Percentiles rank a stretch among this genome's conserved stretches.
These are phyloP conservation scores for Myxozyma mucilagina DNA, from an alignment of 805 yeast genomes.

Conservation along the genomic window DNA sequence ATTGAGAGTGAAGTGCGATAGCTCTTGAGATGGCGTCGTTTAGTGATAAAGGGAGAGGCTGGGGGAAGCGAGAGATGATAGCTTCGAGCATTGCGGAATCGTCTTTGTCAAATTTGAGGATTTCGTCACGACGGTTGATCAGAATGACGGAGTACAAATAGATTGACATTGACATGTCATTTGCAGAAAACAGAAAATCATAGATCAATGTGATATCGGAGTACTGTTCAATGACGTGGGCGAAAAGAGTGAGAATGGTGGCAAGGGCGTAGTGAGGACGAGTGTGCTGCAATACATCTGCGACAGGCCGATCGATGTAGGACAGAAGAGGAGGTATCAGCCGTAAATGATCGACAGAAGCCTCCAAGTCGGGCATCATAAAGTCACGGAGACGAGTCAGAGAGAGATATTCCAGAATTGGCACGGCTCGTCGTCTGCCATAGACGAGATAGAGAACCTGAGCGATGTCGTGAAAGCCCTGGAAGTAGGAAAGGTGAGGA, in stretches of 20 bases:
- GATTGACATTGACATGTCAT: slow-evolving; percentile 55
- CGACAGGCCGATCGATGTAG: slow-evolving; percentile 49
- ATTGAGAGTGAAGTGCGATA: slow-evolving; percentile 23
- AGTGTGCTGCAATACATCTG: slow-evolving; percentile 42
- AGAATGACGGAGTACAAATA: slow-evolving; percentile 59
- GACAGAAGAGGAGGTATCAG: slow-evolving; percentile 65
- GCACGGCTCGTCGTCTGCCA: slow-evolving; percentile 37
- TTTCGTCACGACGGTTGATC: slow-evolving; percentile 45
- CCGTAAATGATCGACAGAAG: slow-evolving; percentile 63
- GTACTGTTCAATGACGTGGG: slow-evolving; percentile 63
- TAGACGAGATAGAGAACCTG: slow-evolving; percentile 62
- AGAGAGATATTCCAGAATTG: slow-evolving; percentile 57
- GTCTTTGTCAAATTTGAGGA: slow-evolving; percentile 42
- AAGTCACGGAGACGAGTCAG: slow-evolving; percentile 73
- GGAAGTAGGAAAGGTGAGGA: slow-evolving; percentile 74
- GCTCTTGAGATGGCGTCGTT: slow-evolving; percentile 34
- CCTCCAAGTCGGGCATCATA: slow-evolving; percentile 69
- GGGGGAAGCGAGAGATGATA: slow-evolving; percentile 39
- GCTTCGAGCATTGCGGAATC: slow-evolving; percentile 49
- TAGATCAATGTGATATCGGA: slow-evolving; percentile 59
- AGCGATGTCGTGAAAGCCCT: slow-evolving; percentile 90
- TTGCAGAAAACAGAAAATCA: slow-evolving; percentile 63
- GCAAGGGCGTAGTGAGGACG: slow-evolving; percentile 73
- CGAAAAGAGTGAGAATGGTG: slow-evolving; percentile 70
- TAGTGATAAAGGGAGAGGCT: slow-evolving; percentile 29